Evolutionary conservation across 2,329 filamentous ascomycete species (phyloP).

Genomic region (Fusarium avenaceum): DNA sequence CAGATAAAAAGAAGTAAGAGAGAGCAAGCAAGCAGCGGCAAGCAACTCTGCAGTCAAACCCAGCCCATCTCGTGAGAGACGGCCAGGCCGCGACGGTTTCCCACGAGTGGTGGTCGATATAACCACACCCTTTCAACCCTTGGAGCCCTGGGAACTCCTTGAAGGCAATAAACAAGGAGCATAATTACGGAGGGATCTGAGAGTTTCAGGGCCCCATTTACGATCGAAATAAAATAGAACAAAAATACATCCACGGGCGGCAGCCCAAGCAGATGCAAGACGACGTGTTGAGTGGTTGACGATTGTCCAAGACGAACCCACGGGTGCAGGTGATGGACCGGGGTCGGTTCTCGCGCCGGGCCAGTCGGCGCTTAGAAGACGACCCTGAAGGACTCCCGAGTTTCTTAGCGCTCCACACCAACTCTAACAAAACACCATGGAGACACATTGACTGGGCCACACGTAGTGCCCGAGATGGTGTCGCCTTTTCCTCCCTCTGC

Average conservation of each 20-base stretch:
- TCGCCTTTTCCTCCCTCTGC: conserved; percentile 6
- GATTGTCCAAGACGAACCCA: conserved; percentile 45
- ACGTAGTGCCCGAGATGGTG: conserved; percentile 39
- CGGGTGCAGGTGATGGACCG: conserved; percentile 53
- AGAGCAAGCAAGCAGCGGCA: conserved; percentile 33
- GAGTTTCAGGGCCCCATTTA: conserved; percentile 30
- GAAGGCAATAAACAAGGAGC: conserved; percentile 21
- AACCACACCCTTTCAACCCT: conserved; percentile 13
- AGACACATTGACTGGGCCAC: conserved; percentile 37
- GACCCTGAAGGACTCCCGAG: conserved; percentile 29
- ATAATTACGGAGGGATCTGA: conserved; percentile 15
- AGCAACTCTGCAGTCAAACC: conserved; percentile 25
- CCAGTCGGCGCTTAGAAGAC: conserved; percentile 56
- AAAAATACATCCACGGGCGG: conserved; percentile 37
- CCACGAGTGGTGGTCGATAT: conserved; percentile 7
- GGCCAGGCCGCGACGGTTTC: conserved; percentile 32
- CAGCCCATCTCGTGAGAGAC: conserved; percentile 35
- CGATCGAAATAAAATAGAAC: conserved; percentile 13
- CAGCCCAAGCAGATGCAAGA: conserved; percentile 38
- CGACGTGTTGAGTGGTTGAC: conserved; percentile 46
- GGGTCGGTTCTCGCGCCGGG: conserved; percentile 46
- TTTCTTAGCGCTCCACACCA: conserved; percentile 48
- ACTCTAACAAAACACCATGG: conserved; percentile 39
- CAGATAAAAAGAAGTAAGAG: conserved; percentile 42
- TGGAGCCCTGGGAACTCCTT: not conserved